Conservation (phyloP, 176 grass and related monocot genomes). For the Phyllostachys edulis region DNA sequence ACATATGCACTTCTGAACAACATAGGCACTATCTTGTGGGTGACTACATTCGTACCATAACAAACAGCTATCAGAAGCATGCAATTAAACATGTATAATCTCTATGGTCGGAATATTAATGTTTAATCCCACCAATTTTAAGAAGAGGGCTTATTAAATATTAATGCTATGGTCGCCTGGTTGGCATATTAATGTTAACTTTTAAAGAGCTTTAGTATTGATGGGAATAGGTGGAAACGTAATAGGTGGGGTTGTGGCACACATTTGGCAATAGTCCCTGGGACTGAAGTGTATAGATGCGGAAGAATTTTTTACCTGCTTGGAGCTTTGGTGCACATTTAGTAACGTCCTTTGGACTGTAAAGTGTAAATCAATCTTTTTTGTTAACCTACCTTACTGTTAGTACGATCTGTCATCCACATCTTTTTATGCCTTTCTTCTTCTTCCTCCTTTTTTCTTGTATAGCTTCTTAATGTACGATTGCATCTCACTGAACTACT, state of each 20-base stretch:
- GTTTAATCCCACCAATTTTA: neutral
- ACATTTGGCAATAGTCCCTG: neutral
- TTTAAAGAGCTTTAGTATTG: neutral
- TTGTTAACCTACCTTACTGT: neutral
- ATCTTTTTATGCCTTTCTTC: neutral
- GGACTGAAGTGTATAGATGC: neutral
- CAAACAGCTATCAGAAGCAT: neutral
- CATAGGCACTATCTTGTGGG: neutral
- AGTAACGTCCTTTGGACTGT: neutral
- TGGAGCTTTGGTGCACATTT: conserved; percentile 5
- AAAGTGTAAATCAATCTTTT: neutral
- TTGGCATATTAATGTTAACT: neutral
- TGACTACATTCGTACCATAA: neutral
- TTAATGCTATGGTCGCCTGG: neutral
- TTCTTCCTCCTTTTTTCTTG: neutral
- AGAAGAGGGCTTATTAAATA: neutral
- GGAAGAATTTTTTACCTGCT: neutral
- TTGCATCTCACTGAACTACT: conserved; percentile 1
- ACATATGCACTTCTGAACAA: neutral
- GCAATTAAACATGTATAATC: conserved; percentile 12
- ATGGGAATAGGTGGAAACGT: neutral
- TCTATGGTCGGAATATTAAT: neutral
- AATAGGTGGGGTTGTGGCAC: neutral
- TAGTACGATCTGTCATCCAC: neutral
- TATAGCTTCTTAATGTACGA: conserved; percentile 13